A percentile compares a stretch with the other conserved stretches of the same genome.
phyloP scores from a whole-genome alignment of 352 stramenopile species.

The Elongisporangium prolatum region DNA sequence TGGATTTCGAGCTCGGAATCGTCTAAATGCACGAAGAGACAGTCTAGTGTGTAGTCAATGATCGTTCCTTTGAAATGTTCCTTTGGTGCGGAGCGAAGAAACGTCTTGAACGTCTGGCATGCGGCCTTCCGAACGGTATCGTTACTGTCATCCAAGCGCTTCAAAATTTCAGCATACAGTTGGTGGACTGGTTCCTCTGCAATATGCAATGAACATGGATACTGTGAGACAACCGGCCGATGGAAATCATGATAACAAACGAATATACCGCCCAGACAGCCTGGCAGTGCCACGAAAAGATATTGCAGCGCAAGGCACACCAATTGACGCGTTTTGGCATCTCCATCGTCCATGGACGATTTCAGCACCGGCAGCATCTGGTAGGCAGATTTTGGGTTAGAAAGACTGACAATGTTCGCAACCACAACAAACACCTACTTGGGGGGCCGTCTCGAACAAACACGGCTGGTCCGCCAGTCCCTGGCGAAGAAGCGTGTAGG shows the following conservation, averaged over 20 bases:
- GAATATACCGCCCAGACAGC: slow-evolving; percentile 56
- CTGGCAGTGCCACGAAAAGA: slow-evolving; percentile 76
- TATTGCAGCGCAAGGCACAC: slow-evolving; percentile 87
- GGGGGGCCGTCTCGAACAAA: slow-evolving; percentile 79
- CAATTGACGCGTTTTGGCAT: slow-evolving; percentile 86
- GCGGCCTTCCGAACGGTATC: slow-evolving; percentile 85
- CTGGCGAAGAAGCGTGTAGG: slow-evolving; percentile 82
- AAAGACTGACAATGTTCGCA: slow-evolving; percentile 2
- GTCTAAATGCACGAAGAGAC: slow-evolving; percentile 89
- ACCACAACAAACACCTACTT: slow-evolving; percentile 24
- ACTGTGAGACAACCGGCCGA: background rate
- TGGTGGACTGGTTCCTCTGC: slow-evolving; percentile 88
- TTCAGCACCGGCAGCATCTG: slow-evolving; percentile 88
- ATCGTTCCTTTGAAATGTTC: slow-evolving; percentile 86
- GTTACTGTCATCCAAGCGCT: slow-evolving; percentile 90
- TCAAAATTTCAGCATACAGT: slow-evolving; percentile 90
- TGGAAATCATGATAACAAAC: background rate
- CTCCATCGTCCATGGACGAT: slow-evolving; percentile 83
- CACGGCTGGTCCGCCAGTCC: slow-evolving; percentile 64
- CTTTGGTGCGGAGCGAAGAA: slow-evolving; percentile 80
- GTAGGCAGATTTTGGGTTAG: slow-evolving; percentile 2
- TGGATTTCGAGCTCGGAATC: slow-evolving; percentile 86
- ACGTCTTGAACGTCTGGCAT: slow-evolving; percentile 85
- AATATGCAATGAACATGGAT: slow-evolving; percentile 4
- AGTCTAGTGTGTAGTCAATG: slow-evolving; percentile 89